phyloP scores from a whole-genome alignment of 805 yeast species.

The Wickerhamomyces bisporus region DNA sequence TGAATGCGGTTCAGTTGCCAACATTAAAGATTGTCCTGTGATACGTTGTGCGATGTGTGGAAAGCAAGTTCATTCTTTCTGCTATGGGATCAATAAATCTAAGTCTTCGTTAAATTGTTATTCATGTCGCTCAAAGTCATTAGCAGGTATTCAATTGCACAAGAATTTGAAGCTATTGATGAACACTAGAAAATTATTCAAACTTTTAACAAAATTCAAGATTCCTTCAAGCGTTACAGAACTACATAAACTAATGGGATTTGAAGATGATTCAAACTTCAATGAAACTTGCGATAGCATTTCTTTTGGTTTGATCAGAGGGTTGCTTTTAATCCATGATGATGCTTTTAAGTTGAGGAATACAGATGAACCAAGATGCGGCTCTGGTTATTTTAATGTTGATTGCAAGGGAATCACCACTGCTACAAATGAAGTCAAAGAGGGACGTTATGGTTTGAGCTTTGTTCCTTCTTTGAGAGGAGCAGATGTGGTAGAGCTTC shows the following conservation, averaged over 20 bases:
- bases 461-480: slow-evolving; percentile 12
- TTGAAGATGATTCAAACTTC: slow-evolving; percentile 5
- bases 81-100: slow-evolving; percentile 27
- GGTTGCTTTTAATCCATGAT: slow-evolving; percentile 5
- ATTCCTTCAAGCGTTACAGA: slow-evolving; percentile 18
- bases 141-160: slow-evolving; percentile 13
- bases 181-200: slow-evolving; percentile 31
- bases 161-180: slow-evolving; percentile 25
- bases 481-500: neutral
- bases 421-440: neutral
- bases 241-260: slow-evolving; percentile 15
- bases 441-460: slow-evolving; percentile 8
- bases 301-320: slow-evolving; percentile 9
- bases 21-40: slow-evolving; percentile 8
- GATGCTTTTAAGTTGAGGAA: slow-evolving; percentile 6
- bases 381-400: slow-evolving; percentile 17
- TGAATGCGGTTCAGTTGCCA: slow-evolving; percentile 28
- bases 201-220: slow-evolving; percentile 18
- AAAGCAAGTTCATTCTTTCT: slow-evolving; percentile 27
- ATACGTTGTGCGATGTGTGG: slow-evolving; percentile 28
- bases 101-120: slow-evolving; percentile 20
- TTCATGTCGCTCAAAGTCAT: slow-evolving; percentile 21
- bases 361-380: slow-evolving; percentile 3
- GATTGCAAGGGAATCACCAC: slow-evolving; percentile 21
- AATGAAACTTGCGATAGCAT: slow-evolving; percentile 7